Base-by-base conservation (phyloP, 2,329 filamentous ascomycete species). In the Penicillium janthinellum region DNA sequence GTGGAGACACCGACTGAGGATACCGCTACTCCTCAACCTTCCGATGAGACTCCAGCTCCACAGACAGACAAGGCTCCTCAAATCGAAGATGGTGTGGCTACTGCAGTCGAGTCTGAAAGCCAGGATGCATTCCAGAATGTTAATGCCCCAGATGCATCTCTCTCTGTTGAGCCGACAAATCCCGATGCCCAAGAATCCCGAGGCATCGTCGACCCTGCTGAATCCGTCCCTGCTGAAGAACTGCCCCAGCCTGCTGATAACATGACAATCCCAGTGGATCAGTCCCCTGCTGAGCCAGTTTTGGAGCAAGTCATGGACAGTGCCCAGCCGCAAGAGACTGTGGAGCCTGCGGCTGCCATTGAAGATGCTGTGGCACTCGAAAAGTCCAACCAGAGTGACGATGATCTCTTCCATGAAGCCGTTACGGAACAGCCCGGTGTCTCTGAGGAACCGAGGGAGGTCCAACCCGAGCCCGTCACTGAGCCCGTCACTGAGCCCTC, bases 391-490 rank as follows among this genome's bases (percentile, higher is more conserved):
- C 62, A 67, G 44, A 55, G 55, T 52, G 63, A 47, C 17, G 64
- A 64, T 15, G 64, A 67, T 31, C 54, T 58, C 14, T 67, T 66
- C 52, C 56, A 66, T 20, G 65, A 68, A 48, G 64, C 64, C 10
- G 60, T 68, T 12, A 59, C 66, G 25, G 56, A 66, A 25, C 65
- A 66, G 7, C 28, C 56, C 34, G 22, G 15, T 17, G 37, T 37
- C 14, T 12, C 35, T 11, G 60, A 62, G 31, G 28, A 60, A 10
- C 25, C 15, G 15, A 56, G 57, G 47, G 47, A 58, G 1, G 17
- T 56, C 25, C 49, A 45, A 25, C 10, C 17, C 7, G 63, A 61
- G 5, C 20, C 39, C 34, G 11, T 38, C 15, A 22, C 52, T 12
- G 56, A 57, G 41, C 17, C 50, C 3, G 12, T 41, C 11, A 28